Conservation (phyloP, 352 stramenopile genomes). For the Globisporangium carolinianum region DNA sequence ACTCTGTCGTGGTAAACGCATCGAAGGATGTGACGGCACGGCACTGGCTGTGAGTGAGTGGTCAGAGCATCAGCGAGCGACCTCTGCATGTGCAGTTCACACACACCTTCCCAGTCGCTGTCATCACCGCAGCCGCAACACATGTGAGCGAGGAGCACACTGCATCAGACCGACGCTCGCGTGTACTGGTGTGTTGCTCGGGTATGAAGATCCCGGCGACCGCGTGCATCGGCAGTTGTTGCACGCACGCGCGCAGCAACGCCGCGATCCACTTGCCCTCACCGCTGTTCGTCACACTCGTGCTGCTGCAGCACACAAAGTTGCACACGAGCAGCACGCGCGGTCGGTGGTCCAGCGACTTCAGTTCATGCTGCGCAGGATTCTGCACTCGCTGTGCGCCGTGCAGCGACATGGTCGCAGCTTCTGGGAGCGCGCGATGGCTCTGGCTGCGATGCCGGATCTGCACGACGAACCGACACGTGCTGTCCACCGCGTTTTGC, state of each 20-base stretch:
- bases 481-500: conserved; percentile 3
- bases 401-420: not conserved
- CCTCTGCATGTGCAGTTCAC: no score
- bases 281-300: conserved; percentile 13
- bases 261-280: conserved; percentile 13
- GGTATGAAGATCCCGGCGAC: conserved; percentile 6
- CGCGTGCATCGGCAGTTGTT: conserved; percentile 3
- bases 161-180: not conserved
- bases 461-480: conserved; percentile 10
- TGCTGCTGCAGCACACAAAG: conserved; percentile 19
- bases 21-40: not conserved
- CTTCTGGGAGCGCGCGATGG: not conserved
- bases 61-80: not conserved
- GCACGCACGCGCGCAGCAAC: conserved; percentile 13
- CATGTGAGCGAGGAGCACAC: not conserved
- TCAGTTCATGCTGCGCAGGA: no score
- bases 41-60: not conserved
- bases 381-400: not conserved
- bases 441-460: conserved; percentile 4
- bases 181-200: not conserved
- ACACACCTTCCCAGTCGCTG: conserved; percentile 11
- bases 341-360: not conserved
- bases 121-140: not conserved
- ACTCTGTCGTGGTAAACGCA: not conserved
- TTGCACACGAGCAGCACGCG: conserved; percentile 27